phyloP scores from a whole-genome alignment of 306 rosid species.

The Rosa multiflora region DNA sequence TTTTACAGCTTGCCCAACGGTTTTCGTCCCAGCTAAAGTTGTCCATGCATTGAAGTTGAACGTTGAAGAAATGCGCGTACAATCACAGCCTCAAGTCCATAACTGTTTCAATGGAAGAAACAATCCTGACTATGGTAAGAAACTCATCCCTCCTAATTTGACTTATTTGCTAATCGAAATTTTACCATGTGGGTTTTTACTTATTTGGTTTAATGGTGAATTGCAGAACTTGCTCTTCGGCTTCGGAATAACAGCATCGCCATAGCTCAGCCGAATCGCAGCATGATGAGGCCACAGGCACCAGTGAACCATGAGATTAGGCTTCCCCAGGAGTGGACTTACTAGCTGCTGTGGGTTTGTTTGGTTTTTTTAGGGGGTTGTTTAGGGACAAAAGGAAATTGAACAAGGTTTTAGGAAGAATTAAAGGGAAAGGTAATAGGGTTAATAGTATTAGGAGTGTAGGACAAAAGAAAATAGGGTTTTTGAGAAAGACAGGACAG shows the following conservation, averaged over 20 bases:
- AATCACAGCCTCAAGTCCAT: conserved; percentile 26
- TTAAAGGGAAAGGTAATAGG: neutral
- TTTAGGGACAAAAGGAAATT: neutral
- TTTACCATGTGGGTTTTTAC: neutral
- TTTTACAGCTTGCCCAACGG: conserved; percentile 50
- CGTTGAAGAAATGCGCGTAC: conserved; percentile 37
- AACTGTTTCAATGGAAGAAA: conserved; percentile 31
- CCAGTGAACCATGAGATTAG: conserved; percentile 48
- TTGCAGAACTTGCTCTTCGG: conserved; percentile 30
- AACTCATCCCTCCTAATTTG: neutral
- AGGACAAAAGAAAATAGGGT: conserved; percentile 1
- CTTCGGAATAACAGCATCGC: conserved; percentile 14
- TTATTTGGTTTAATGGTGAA: neutral
- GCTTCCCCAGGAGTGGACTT: conserved; percentile 83
- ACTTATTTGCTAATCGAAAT: too few relatives aligned
- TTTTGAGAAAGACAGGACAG: conserved; percentile 18
- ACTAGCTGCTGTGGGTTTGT: conserved; percentile 21
- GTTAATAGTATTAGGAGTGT: conserved; percentile 1
- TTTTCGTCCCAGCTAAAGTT: conserved; percentile 63
- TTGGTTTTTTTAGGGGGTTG: conserved; percentile 11
- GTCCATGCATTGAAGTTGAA: conserved; percentile 60
- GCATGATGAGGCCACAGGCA: conserved; percentile 31
- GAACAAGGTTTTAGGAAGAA: conserved; percentile 5
- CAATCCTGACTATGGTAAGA: conserved; percentile 43
- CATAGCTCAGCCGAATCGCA: conserved; percentile 35